Conservation (phyloP, 305 asterid species). For the Rubia balearica region DNA sequence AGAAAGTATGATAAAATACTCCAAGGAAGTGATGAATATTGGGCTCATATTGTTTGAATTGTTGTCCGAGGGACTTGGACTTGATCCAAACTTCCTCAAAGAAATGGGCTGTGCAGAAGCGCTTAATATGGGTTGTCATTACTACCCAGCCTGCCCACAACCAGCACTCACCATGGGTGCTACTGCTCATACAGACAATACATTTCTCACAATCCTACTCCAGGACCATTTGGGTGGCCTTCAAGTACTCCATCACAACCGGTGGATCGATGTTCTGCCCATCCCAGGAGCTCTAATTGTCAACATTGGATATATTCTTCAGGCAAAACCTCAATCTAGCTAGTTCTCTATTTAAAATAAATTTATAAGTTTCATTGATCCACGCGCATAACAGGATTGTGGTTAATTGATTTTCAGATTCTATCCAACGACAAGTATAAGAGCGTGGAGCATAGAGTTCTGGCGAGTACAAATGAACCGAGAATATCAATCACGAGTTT, state of each 20-base stretch:
- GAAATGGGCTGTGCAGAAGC: conserved; percentile 36
- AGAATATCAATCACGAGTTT: conserved; percentile 53
- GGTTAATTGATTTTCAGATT: conserved; percentile 15
- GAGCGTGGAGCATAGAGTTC: conserved; percentile 46
- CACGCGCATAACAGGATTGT: no score
- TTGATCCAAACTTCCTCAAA: conserved; percentile 28
- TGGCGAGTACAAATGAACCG: conserved; percentile 34
- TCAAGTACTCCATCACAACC: conserved; percentile 34
- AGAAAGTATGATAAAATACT: conserved; percentile 29
- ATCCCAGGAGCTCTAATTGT: conserved; percentile 38
- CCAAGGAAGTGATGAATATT: conserved; percentile 27
- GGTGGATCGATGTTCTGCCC: conserved; percentile 11
- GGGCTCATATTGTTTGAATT: conserved; percentile 29
- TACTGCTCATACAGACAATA: conserved; percentile 33
- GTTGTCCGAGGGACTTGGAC: conserved; percentile 48
- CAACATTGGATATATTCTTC: conserved; percentile 17
- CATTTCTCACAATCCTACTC: conserved; percentile 42
- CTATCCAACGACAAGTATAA: conserved; percentile 40
- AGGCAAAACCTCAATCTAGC: background rate
- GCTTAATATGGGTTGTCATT: conserved; percentile 28
- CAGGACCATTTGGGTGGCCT: conserved; percentile 56
- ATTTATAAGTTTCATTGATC: no score
- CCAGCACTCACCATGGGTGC: conserved; percentile 52
- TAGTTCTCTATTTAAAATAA: no score
- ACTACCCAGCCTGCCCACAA: conserved; percentile 54